Percentiles rank a stretch among this genome's conserved stretches.
phyloP scores from a whole-genome alignment of 1,139 yeast genomes.

The Blastobotrys indianensis region DNA sequence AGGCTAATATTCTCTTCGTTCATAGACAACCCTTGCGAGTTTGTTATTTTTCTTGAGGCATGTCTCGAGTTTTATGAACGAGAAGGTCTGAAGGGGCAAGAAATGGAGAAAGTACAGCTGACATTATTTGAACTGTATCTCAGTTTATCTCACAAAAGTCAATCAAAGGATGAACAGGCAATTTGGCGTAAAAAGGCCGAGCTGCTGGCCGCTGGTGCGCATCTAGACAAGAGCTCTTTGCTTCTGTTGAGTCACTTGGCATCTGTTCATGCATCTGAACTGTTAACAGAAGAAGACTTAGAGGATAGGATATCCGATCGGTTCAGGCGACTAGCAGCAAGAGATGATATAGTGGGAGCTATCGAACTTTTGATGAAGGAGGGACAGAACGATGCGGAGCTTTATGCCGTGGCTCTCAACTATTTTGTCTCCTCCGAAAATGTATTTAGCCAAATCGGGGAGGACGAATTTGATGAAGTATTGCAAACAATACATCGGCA shows the following conservation, averaged over 20 bases:
- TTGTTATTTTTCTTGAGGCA: slow-evolving; percentile 91
- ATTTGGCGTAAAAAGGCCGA: slow-evolving; percentile 66
- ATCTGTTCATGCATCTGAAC: slow-evolving; percentile 23
- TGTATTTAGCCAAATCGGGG: slow-evolving; percentile 50
- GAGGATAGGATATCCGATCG: slow-evolving; percentile 56
- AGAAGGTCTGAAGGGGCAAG: slow-evolving; percentile 59
- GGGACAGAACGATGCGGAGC: slow-evolving; percentile 57
- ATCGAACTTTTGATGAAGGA: slow-evolving; percentile 50
- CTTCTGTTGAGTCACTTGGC: slow-evolving; percentile 58
- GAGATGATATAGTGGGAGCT: slow-evolving; percentile 54
- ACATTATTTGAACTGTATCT: slow-evolving; percentile 81
- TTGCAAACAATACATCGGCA: slow-evolving; percentile 49
- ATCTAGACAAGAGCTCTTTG: slow-evolving; percentile 54
- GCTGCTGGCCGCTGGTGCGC: slow-evolving; percentile 39
- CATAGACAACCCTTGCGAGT: slow-evolving; percentile 75
- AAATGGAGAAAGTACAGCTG: no score
- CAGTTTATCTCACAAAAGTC: slow-evolving; percentile 45
- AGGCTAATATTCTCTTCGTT: slow-evolving; percentile 81
- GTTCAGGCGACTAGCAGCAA: slow-evolving; percentile 57
- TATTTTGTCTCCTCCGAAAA: slow-evolving; percentile 57
- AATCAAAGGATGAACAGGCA: slow-evolving; percentile 35
- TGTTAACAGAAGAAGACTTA: slow-evolving; percentile 28
- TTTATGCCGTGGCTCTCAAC: slow-evolving; percentile 61
- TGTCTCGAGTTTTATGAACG: slow-evolving; percentile 74
- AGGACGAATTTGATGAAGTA: slow-evolving; percentile 45